These are phyloP conservation scores for Fusarium staphyleae DNA, from an alignment of 2,329 filamentous ascomycete genomes.

Conservation along the genomic window DNA sequence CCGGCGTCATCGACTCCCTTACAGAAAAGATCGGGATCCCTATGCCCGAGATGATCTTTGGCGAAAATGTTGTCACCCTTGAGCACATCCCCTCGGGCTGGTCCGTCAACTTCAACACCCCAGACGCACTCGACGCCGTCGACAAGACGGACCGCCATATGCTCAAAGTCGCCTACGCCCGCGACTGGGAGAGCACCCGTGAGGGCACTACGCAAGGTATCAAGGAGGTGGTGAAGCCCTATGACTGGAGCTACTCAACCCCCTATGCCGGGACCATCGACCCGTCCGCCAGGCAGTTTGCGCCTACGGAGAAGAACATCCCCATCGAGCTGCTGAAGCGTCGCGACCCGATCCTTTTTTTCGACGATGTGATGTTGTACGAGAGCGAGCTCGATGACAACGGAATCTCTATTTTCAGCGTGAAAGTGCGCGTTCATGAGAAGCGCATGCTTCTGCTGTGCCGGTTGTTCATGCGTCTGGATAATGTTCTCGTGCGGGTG, in stretches of 20 bases:
- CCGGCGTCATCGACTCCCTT: slow-evolving; percentile 88
- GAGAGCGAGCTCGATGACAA: slow-evolving; percentile 99
- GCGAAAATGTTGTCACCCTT: slow-evolving; percentile 85
- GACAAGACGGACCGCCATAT: slow-evolving; percentile 93
- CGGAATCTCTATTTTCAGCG: slow-evolving; percentile 87
- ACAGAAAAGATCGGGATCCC: slow-evolving; percentile 80
- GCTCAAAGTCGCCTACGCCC: slow-evolving; percentile 92
- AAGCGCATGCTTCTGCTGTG: slow-evolving; percentile 83
- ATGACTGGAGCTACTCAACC: slow-evolving; percentile 98
- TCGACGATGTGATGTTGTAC: slow-evolving; percentile 94
- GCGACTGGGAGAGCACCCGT: slow-evolving; percentile 74
- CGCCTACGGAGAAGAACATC: slow-evolving; percentile 59
- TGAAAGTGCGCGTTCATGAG: slow-evolving; percentile 93
- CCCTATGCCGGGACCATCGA: slow-evolving; percentile 78
- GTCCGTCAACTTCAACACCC: slow-evolving; percentile 82
- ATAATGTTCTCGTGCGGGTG: slow-evolving; percentile 86
- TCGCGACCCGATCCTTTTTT: slow-evolving; percentile 94
- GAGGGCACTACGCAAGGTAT: slow-evolving; percentile 86
- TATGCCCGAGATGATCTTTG: slow-evolving; percentile 98
- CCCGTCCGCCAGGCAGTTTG: slow-evolving; percentile 39
- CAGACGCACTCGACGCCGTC: slow-evolving; percentile 86
- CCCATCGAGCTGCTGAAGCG: slow-evolving; percentile 86
- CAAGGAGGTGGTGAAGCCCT: slow-evolving; percentile 92
- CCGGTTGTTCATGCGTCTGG: slow-evolving; percentile 90
- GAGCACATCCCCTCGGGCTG: slow-evolving; percentile 78